Evolutionary conservation across 495 filamentous ascomycete species (phyloP).

Genomic region (Penicillium cataractarum): DNA sequence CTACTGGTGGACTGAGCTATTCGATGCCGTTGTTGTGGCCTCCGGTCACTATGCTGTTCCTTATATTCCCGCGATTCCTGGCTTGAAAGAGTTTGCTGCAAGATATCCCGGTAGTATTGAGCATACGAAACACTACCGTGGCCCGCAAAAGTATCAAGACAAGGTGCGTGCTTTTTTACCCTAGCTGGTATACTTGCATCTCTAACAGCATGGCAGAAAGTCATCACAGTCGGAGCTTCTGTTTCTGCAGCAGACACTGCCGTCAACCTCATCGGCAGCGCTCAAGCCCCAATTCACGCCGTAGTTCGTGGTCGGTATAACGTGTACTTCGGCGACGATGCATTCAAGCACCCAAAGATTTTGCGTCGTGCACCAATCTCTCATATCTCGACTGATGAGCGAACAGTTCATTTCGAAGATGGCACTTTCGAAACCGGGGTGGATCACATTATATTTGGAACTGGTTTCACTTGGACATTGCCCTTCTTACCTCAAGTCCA

Average conservation of each 20-base stretch:
- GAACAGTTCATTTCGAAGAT: slow-evolving; percentile 51
- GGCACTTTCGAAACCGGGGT: slow-evolving; percentile 50
- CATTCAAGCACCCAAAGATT: slow-evolving; percentile 55
- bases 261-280: slow-evolving; percentile 37
- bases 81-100: slow-evolving; percentile 40
- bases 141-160: slow-evolving; percentile 38
- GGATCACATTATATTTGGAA: slow-evolving; percentile 61
- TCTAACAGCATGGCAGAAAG: slow-evolving; percentile 34
- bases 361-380: slow-evolving; percentile 48
- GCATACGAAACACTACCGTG: slow-evolving; percentile 48
- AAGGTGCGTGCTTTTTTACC: slow-evolving; percentile 30
- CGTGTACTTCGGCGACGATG: slow-evolving; percentile 53
- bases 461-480: slow-evolving; percentile 59
- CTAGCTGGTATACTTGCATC: neutral
- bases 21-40: slow-evolving; percentile 79
- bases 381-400: slow-evolving; percentile 44
- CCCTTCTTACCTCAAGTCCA: slow-evolving; percentile 56
- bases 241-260: slow-evolving; percentile 50
- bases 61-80: slow-evolving; percentile 64
- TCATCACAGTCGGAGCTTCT: slow-evolving; percentile 46
- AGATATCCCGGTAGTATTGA: slow-evolving; percentile 40
- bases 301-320: slow-evolving; percentile 50
- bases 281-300: slow-evolving; percentile 39
- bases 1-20: slow-evolving; percentile 49
- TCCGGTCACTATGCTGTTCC: slow-evolving; percentile 79